These are phyloP conservation scores for Umbilicus rupestris DNA, from an alignment of 164 flowering plant species.

Conservation along the genomic window DNA sequence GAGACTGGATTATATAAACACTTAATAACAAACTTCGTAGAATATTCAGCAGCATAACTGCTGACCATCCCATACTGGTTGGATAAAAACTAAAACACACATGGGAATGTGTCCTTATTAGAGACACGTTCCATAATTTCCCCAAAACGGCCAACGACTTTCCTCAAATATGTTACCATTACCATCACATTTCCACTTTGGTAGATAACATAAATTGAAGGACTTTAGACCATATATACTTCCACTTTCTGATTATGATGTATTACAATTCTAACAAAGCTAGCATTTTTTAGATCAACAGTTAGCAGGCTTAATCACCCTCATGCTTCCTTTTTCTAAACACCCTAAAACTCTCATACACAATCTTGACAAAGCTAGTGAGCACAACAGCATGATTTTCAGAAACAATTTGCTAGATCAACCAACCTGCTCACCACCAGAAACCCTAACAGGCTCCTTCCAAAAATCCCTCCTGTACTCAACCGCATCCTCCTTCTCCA, in stretches of 20 bases:
- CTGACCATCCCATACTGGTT: neutral
- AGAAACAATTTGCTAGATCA: neutral
- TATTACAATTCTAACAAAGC: neutral
- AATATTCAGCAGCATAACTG: neutral
- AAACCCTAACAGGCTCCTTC: constrained; percentile 55
- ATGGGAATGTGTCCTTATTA: neutral
- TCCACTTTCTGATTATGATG: neutral
- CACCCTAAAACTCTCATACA: neutral
- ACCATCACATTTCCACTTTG: neutral
- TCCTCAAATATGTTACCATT: neutral
- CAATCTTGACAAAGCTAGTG: too few species aligned
- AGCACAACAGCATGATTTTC: neutral
- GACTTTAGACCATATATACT: neutral
- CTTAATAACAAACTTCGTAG: too few species aligned
- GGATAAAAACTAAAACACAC: neutral
- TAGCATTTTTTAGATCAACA: neutral
- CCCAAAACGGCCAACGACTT: neutral
- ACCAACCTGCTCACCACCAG: constrained; percentile 66
- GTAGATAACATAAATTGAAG: neutral
- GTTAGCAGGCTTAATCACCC: neutral
- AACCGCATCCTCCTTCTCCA: constrained; percentile 68
- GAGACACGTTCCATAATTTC: neutral
- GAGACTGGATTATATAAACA: neutral
- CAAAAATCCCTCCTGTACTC: constrained; percentile 62
- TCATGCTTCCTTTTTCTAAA: neutral